Percentiles rank a stretch among this genome's conserved stretches.
Evolutionary conservation across 129 eudicot genomes (phyloP).

Genomic region (Centrapalus pauciflorus): DNA sequence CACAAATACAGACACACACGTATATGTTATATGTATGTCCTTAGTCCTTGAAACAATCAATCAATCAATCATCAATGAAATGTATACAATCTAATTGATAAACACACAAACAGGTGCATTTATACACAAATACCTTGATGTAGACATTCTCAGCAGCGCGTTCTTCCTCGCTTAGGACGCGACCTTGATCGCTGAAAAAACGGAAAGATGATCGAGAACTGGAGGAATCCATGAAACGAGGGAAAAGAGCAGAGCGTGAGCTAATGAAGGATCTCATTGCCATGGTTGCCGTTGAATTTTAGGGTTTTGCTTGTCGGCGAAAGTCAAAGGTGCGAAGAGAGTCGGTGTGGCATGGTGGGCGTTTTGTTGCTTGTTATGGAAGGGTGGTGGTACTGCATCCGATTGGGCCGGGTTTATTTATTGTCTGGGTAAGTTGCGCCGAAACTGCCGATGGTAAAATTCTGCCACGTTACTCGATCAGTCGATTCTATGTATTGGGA

Average conservation of each 20-base stretch:
- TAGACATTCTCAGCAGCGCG: slow-evolving; percentile 69
- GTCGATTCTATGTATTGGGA: no score
- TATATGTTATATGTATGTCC: no score
- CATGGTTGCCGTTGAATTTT: slow-evolving; percentile 21
- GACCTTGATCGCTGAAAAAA: slow-evolving; percentile 65
- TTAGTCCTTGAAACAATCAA: neutral
- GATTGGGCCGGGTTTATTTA: no score
- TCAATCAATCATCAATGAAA: neutral
- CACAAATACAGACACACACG: neutral
- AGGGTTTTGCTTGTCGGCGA: slow-evolving; percentile 15
- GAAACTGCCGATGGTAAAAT: no score
- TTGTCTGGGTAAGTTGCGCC: no score
- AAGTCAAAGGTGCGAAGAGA: slow-evolving; percentile 5
- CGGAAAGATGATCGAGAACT: slow-evolving; percentile 35
- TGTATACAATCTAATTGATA: neutral
- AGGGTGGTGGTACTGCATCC: no score
- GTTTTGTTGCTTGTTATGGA: no score
- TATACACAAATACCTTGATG: slow-evolving; percentile 41
- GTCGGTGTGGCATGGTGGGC: neutral
- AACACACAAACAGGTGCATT: neutral
- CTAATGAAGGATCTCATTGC: slow-evolving; percentile 45
- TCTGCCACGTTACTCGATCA: no score
- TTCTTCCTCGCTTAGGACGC: slow-evolving; percentile 68
- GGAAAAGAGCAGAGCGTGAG: slow-evolving; percentile 25
- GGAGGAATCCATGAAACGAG: slow-evolving; percentile 41